Evolutionary conservation across 768 basidiomycete genomes (phyloP), one percentile per base, ranked within the genome.

Genomic region (Calocybe indica): DNA sequence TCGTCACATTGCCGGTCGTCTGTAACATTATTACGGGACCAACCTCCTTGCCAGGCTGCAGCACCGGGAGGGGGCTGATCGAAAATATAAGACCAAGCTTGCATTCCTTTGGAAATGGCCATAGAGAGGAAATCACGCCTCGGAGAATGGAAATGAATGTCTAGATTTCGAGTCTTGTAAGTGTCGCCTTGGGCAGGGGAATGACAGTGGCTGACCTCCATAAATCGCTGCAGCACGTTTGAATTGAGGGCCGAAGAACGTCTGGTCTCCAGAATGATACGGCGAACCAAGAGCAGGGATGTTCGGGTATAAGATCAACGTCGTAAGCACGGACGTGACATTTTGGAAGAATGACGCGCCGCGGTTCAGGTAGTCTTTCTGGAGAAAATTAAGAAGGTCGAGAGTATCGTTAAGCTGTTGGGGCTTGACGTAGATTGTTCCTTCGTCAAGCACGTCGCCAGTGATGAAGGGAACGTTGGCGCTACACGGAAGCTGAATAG

Each of bases 231-330:
- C 53, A 42, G 46, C 51, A 8, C 55, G 53, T 38, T 57, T 57
- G 47, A 57, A 57, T 13, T 57, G 49, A 8, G 46, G 22, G n/a
- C 53, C 55, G 11, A 50, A 55, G 33, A 73, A 76, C 0, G 70
- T 71, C 10, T 68, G 46, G 43, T 70, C 65, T 33, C 72, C 72
- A 1, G 75, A 74, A 14, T 58, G 58, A 50, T 62, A 76, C 0
- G 75, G 75, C 1, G 70, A 70, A 4, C 74, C 74, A 31, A 65
- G 53, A 10, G 67, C 52, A 5, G 74, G 70, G 33, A 61, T 44
- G 34, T 72, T 49, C 0, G 73, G 74, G 55, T 77, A 76, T 2
- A 73, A 52, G 9, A 62, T 40, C 1, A 68, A n/a, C 7, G 73
- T 32, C 1, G 37, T 45, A 4, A 51, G 40, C 4, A 51, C 46